Base-by-base conservation (phyloP, 139 green algal genomes). In the Chlamydomonas sp. region DNA sequence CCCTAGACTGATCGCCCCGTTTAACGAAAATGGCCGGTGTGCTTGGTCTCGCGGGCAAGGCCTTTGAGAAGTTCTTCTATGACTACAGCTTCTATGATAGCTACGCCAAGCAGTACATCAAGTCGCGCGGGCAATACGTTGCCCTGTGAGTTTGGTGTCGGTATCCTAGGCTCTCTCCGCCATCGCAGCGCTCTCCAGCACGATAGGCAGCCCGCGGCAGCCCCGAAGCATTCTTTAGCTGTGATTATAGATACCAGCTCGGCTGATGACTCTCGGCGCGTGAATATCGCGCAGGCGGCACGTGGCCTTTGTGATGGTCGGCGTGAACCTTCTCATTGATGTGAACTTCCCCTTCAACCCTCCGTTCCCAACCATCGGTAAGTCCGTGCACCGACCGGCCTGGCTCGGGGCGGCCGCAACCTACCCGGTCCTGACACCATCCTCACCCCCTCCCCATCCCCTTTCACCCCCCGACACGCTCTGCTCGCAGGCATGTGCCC, bases 301-400 rank as follows among this genome's bases (percentile, higher is more conserved):
- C 79, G 76, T 93, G 49, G 80, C 79, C 1, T 93, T 90, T 85
- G 85, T 89, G 73, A 90, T 85, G 84, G 75, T 88, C 5, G 84
- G 84, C 57, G 64, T 88, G 17, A 88, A 88, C 84, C 75, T 88
- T 61, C 85, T 93, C 20, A 93, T 93, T 74, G 84, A 93, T 77
- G 78, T 89, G 84, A 91, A 91, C 87, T 93, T 93, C 87, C 90
- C 90, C 15, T 93, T 93, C 88, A 93, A 90, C 78, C 90, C 90
- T n/a, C 82, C 90, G 15, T 93, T 93, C 88, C 90, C 90, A 16
- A 93, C 90, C 72, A 93, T 93, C 73, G 90, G 90, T 92, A 60
- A 86, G 89, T 77, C 14, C 16, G 31, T 49, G 31, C 31, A 49
- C 31, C 31, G 31, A 49, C 31, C 31, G 31, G 31, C 31, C 31